These are phyloP conservation scores for Phialophora macrospora DNA, from an alignment of 2,329 filamentous ascomycete species.

Conservation along the genomic window DNA sequence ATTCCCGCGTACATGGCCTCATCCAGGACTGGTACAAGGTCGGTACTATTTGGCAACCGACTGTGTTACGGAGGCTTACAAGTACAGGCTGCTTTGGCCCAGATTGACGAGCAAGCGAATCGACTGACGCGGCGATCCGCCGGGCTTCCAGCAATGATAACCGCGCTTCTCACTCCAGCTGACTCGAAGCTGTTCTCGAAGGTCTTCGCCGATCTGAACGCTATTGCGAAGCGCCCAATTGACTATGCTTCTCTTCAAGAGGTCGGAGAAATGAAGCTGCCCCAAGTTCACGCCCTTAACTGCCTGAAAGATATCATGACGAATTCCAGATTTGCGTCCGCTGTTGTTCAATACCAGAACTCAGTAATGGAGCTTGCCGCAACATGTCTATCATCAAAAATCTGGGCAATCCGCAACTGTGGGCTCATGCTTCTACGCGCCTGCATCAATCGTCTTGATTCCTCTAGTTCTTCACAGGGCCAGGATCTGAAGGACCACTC, in stretches of 20 bases:
- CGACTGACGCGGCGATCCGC: constrained; percentile 87
- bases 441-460: constrained; percentile 53
- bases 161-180: constrained; percentile 75
- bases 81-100: constrained; percentile 64
- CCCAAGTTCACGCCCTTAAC: constrained; percentile 94
- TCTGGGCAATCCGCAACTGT: constrained; percentile 95
- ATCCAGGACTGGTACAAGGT: constrained; percentile 74
- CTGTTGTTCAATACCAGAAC: constrained; percentile 75
- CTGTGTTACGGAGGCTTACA: constrained; percentile 1
- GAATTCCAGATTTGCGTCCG: constrained; percentile 73
- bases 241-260: constrained; percentile 38
- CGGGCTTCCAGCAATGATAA: constrained; percentile 84
- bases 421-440: constrained; percentile 86
- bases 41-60: constrained; percentile 35
- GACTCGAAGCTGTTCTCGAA: constrained; percentile 63
- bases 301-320: constrained; percentile 92
- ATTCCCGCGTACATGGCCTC: constrained; percentile 52
- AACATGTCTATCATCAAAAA: constrained; percentile 74
- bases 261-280: constrained; percentile 63
- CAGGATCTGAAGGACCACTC: not conserved
- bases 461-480: constrained; percentile 11
- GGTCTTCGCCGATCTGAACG: constrained; percentile 58
- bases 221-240: constrained; percentile 22
- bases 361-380: constrained; percentile 79
- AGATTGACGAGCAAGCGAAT: constrained; percentile 75